Percentiles rank a stretch among this genome's conserved stretches.
Evolutionary conservation across 2,329 filamentous ascomycete genomes (phyloP).

Genomic region (Pseudocercospora musae): DNA sequence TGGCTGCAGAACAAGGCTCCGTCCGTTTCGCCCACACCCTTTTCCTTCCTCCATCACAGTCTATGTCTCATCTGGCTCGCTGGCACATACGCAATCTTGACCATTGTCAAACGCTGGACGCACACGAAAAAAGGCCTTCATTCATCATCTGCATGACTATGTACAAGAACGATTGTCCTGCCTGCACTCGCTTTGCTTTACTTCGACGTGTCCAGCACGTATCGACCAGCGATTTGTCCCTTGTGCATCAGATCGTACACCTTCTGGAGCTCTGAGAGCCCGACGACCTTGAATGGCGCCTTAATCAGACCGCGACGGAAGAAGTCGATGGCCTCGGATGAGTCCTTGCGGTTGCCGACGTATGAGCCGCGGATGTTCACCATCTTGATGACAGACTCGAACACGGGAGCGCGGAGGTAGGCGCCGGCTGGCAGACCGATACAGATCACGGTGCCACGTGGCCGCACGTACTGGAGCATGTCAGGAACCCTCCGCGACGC

Average conservation of each 20-base stretch:
- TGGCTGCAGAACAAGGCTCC: neutral
- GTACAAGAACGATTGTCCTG: conserved; percentile 6
- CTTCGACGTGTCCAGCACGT: conserved; percentile 71
- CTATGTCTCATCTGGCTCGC: no score
- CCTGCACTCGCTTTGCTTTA: conserved; percentile 35
- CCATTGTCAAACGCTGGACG: neutral
- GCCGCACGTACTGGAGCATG: conserved; percentile 67
- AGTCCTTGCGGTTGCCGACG: conserved; percentile 88
- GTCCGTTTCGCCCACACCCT: neutral
- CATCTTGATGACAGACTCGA: conserved; percentile 69
- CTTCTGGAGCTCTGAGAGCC: conserved; percentile 71
- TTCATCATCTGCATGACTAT: conserved; percentile 5
- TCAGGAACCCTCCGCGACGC: conserved; percentile 3
- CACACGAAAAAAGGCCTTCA: neutral
- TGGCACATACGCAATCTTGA: no score
- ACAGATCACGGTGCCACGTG: conserved; percentile 77
- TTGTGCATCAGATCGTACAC: conserved; percentile 71
- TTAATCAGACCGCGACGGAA: conserved; percentile 80
- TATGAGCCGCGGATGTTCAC: conserved; percentile 87
- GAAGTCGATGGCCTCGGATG: conserved; percentile 86
- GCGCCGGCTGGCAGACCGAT: conserved; percentile 84
- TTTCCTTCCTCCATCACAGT: neutral
- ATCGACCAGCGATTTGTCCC: conserved; percentile 71
- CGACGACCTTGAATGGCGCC: conserved; percentile 79
- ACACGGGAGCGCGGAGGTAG: conserved; percentile 77